Evolutionary conservation across 2,329 filamentous ascomycete genomes (phyloP).

Genomic region (Neonectria magnoliae): DNA sequence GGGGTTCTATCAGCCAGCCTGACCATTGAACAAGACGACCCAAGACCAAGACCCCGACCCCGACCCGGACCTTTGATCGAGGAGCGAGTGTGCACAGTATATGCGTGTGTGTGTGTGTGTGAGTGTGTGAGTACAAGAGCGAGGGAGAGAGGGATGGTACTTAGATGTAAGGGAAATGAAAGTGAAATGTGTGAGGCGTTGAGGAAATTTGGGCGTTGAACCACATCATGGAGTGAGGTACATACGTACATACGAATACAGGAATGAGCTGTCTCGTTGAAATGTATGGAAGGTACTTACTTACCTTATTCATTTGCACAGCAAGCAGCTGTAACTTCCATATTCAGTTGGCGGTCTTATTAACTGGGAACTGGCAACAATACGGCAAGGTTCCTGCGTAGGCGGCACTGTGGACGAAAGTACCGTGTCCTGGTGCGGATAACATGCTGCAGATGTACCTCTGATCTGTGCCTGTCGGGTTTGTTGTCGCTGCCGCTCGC

Average conservation of each 20-base stretch:
- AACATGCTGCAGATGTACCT: not conserved
- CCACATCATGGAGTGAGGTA: not conserved
- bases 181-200: not conserved
- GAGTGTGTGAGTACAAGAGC: not conserved
- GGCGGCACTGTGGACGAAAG: not conserved
- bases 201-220: not conserved
- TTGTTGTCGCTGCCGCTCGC: not conserved
- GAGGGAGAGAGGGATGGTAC: not conserved
- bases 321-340: not conserved
- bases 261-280: not conserved
- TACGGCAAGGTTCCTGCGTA: not conserved
- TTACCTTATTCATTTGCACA: no score
- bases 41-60: constrained; percentile 5
- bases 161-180: not conserved
- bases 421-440: not conserved
- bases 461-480: not conserved
- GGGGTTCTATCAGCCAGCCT: constrained; percentile 29
- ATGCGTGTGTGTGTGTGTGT: not conserved
- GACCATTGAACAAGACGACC: constrained; percentile 4
- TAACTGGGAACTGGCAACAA: not conserved
- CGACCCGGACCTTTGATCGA: constrained; percentile 13
- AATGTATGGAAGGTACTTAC: no score
- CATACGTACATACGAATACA: not conserved
- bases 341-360: not conserved
- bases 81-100: constrained; percentile 8